Evolutionary conservation across 768 basidiomycete species (phyloP).

Genomic region (Strobilomyces confusus): DNA sequence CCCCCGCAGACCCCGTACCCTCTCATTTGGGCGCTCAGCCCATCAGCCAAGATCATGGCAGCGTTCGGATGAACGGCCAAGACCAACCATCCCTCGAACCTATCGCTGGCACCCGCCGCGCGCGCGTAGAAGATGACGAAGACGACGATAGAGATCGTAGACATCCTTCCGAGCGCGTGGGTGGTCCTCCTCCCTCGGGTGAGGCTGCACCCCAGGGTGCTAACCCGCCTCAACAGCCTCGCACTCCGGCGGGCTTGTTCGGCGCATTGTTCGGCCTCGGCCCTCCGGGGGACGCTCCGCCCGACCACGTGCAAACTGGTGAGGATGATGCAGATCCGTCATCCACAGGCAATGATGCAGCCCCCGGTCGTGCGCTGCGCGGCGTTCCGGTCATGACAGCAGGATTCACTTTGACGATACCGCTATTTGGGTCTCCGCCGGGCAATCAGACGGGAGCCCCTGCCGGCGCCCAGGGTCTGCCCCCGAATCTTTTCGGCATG

Average conservation of each 20-base stretch:
- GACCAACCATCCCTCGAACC: conserved; percentile 33
- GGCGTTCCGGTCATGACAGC: conserved; percentile 24
- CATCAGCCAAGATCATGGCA: conserved; percentile 31
- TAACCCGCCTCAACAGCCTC: conserved; percentile 20
- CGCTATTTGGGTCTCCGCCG: conserved; percentile 24
- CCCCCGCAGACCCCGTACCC: conserved; percentile 29
- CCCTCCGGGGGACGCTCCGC: conserved; percentile 11
- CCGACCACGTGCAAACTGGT: conserved; percentile 27
- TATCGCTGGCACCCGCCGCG: conserved; percentile 40
- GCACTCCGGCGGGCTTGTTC: conserved; percentile 19
- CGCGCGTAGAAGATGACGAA: conserved; percentile 58
- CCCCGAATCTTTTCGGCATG: conserved; percentile 12
- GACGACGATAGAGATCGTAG: conserved; percentile 60
- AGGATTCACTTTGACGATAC: conserved; percentile 36
- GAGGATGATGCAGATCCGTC: conserved; percentile 22
- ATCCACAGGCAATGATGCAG: conserved; percentile 21
- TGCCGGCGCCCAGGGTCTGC: background rate
- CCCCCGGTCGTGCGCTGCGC: conserved; percentile 18
- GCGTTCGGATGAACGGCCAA: conserved; percentile 28
- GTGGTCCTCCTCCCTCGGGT: conserved; percentile 26
- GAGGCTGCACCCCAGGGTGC: conserved; percentile 22
- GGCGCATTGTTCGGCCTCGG: conserved; percentile 25
- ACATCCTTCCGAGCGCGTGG: conserved; percentile 58
- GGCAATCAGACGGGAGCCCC: conserved; percentile 10
- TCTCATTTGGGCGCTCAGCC: conserved; percentile 15